A percentile compares a stretch with the other conserved stretches of the same genome.
These are phyloP conservation scores for Puccinia horiana DNA, from an alignment of 1,284 basidiomycete species.

Conservation along the genomic window DNA sequence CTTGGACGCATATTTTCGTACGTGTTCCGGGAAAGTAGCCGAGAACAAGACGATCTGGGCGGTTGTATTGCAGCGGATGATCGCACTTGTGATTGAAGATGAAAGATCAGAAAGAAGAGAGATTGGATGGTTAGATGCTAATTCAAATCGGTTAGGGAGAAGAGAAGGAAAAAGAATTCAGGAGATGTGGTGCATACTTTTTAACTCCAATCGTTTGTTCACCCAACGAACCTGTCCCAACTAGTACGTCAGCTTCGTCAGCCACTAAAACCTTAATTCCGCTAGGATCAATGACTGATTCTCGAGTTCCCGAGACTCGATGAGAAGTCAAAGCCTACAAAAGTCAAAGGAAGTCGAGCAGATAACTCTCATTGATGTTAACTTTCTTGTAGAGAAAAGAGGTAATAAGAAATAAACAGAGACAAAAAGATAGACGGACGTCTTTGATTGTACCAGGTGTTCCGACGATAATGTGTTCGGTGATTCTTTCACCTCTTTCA, in stretches of 20 bases:
- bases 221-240: constrained; percentile 85
- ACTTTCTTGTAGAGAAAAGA: constrained; percentile 59
- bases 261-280: constrained; percentile 90
- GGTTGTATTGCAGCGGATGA: constrained; percentile 56
- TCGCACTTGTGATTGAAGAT: constrained; percentile 21
- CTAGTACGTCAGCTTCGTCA: constrained; percentile 98
- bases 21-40: constrained; percentile 93
- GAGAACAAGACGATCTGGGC: constrained; percentile 94
- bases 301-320: constrained; percentile 41
- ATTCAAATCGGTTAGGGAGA: neutral
- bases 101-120: neutral
- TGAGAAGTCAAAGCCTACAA: constrained; percentile 52
- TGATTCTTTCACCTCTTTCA: constrained; percentile 71
- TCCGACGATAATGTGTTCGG: constrained; percentile 89
- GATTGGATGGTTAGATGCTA: neutral
- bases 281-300: constrained; percentile 64
- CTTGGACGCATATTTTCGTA: constrained; percentile 82
- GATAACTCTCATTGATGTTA: constrained; percentile 62
- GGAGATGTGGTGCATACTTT: constrained; percentile 67
- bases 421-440: constrained; percentile 62
- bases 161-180: neutral
- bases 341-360: constrained; percentile 4
- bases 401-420: neutral
- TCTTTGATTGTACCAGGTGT: constrained; percentile 95
- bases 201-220: constrained; percentile 94